phyloP scores from a whole-genome alignment of 345 rosid species.

The Eucalyptus victrix region DNA sequence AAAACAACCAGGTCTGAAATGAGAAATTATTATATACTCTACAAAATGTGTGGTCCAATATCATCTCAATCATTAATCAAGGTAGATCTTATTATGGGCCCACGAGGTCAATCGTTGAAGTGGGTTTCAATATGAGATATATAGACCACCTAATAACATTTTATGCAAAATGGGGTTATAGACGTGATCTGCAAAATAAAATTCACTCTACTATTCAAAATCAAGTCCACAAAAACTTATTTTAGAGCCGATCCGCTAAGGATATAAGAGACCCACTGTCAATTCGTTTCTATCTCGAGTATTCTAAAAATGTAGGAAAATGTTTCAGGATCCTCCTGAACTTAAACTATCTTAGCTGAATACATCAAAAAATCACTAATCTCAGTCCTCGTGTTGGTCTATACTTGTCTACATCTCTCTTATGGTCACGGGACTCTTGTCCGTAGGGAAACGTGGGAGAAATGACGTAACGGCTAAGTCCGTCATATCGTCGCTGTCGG shows the following conservation, averaged over 20 bases:
- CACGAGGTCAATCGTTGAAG: not conserved
- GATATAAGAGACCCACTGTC: not conserved
- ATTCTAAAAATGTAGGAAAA: not conserved
- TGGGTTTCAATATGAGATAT: not conserved
- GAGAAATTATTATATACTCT: not conserved
- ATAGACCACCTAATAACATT: not conserved
- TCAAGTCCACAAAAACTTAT: not conserved
- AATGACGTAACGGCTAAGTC: too few species aligned
- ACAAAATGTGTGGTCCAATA: not conserved
- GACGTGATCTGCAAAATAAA: not conserved
- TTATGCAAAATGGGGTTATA: not conserved
- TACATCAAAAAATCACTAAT: not conserved
- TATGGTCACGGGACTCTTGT: not conserved
- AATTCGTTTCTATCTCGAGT: not conserved
- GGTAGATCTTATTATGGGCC: accelerated
- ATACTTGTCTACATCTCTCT: not conserved
- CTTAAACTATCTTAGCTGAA: not conserved
- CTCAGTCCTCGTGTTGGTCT: not conserved
- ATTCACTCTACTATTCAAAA: not conserved
- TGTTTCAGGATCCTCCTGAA: not conserved
- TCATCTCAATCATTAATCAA: not conserved
- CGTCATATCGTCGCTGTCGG: too few species aligned
- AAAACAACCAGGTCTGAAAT: not conserved
- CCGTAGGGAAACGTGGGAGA: too few species aligned
- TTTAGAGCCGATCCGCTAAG: not conserved